Evolutionary conservation across 192 early-diverging fungal species (phyloP).

Genomic region (Gaertneriomyces sp.): DNA sequence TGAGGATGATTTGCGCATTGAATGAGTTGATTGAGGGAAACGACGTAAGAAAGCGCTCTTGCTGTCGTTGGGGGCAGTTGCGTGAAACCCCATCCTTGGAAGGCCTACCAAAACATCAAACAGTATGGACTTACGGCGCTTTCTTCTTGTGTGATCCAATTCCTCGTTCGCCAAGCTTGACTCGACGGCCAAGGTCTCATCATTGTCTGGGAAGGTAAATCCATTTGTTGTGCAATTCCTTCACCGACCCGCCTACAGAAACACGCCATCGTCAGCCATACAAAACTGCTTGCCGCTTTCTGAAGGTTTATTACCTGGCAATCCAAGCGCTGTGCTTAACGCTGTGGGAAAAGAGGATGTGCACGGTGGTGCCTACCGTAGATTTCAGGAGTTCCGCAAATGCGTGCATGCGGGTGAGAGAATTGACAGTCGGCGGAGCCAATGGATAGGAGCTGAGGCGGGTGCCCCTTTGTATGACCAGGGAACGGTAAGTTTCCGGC

Average conservation of each 20-base stretch:
- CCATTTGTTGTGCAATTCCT: constrained; percentile 2
- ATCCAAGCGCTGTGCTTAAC: constrained; percentile 24
- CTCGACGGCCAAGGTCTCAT: constrained; percentile 23
- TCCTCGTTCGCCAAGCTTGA: constrained; percentile 17
- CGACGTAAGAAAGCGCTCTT: constrained; percentile 32
- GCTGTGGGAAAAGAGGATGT: constrained; percentile 14
- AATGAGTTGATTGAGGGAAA: constrained; percentile 32
- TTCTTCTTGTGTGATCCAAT: constrained; percentile 21
- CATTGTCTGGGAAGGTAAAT: too few species aligned
- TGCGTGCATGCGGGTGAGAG: constrained; percentile 2
- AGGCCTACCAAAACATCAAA: not conserved
- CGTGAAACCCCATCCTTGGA: not conserved
- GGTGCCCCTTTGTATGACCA: not conserved
- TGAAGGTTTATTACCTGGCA: constrained; percentile 18
- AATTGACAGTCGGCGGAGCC: constrained; percentile 11
- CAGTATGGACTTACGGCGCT: constrained; percentile 8
- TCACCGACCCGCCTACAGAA: not conserved
- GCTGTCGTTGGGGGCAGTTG: constrained; percentile 8
- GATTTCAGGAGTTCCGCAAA: constrained; percentile 2
- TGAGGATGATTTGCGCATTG: constrained; percentile 31
- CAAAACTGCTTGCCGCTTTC: not conserved
- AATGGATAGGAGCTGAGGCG: constrained; percentile 2
- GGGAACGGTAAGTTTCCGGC: too few species aligned
- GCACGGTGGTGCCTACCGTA: constrained; percentile 3
- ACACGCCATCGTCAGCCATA: constrained; percentile 15